A percentile compares a stretch with the other conserved stretches of the same genome.
phyloP scores from a whole-genome alignment of 306 rosid genomes.

The Rosa persica region DNA sequence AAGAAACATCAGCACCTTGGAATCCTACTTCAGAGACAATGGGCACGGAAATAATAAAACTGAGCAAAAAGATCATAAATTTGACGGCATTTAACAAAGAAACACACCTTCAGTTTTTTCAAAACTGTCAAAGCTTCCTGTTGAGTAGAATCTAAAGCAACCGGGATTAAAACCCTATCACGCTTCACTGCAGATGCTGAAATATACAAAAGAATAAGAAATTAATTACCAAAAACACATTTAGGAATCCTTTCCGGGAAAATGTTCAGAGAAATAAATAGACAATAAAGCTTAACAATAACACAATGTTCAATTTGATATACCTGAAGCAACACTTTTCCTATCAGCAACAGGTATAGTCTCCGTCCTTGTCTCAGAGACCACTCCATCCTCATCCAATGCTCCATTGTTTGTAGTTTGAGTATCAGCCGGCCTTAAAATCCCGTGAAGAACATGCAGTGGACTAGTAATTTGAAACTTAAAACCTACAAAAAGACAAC shows the following conservation, averaged over 20 bases:
- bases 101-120: conserved; percentile 74
- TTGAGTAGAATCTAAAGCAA: conserved; percentile 77
- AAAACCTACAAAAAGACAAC: conserved; percentile 42
- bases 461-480: conserved; percentile 49
- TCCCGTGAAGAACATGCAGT: conserved; percentile 43
- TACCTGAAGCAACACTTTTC: conserved; percentile 43
- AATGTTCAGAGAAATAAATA: neutral
- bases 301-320: neutral
- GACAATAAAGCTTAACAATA: neutral
- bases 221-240: neutral
- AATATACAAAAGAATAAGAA: conserved; percentile 5
- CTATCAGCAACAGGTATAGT: conserved; percentile 15
- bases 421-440: conserved; percentile 30
- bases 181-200: conserved; percentile 47
- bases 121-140: conserved; percentile 70
- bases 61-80: neutral
- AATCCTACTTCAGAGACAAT: neutral
- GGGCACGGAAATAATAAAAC: neutral
- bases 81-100: conserved; percentile 4
- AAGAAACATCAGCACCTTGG: conserved; percentile 5
- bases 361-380: conserved; percentile 37
- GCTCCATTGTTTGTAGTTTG: conserved; percentile 24
- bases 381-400: conserved; percentile 25
- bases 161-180: conserved; percentile 52
- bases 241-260: neutral